Evolutionary conservation across 495 filamentous ascomycete species (phyloP), one percentile per base, ranked within the genome.

Genomic region (Zalerion maritima): DNA sequence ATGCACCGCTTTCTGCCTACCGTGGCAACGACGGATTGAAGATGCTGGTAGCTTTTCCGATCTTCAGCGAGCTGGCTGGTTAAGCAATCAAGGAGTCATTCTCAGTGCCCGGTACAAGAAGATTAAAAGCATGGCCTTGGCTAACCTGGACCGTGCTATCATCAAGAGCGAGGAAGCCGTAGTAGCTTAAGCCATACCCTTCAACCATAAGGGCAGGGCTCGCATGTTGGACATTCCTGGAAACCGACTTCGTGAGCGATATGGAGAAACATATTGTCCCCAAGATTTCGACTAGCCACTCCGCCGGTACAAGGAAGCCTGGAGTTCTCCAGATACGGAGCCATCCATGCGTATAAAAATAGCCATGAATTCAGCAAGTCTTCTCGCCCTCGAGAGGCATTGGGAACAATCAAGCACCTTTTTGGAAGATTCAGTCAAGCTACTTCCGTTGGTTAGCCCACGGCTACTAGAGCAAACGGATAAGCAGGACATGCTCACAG

Each of bases 401-500:
- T 39, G 36, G 36, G 17, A 23, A 13, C 21, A 39, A 21, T 22
- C 36, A 17, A 25, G 14, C 11, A 17, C 18, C 14, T 26, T 38
- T 7, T 15, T 38, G 6, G 11, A 25, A 18, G 36, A 38, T 2
- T 4, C 5, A n/a, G 15, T 45, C 10, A 21, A 41, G 4, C 38
- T 45, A 28, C 34, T 45, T 17, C 38, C 37, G 14, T 24, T 12
- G 12, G 28, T 38, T 6, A 43, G 30, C 30, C 36, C 31, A 25
- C 36, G 40, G 20, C 30, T 26, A 20, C 18, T 34, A 14, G 25
- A 34, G 9, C 36, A 38, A 29, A 38, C 36, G 16, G 47, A 51
- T 24, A 37, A 37, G 31, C 47, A 49, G 20, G 15, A 39, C 9
- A 35, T 28, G 23, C 34, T 51, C 21, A 25, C 15, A 16, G 7